These are phyloP conservation scores for Coprinopsis marcescibilis DNA, from an alignment of 768 basidiomycete genomes.

Conservation along the genomic window DNA sequence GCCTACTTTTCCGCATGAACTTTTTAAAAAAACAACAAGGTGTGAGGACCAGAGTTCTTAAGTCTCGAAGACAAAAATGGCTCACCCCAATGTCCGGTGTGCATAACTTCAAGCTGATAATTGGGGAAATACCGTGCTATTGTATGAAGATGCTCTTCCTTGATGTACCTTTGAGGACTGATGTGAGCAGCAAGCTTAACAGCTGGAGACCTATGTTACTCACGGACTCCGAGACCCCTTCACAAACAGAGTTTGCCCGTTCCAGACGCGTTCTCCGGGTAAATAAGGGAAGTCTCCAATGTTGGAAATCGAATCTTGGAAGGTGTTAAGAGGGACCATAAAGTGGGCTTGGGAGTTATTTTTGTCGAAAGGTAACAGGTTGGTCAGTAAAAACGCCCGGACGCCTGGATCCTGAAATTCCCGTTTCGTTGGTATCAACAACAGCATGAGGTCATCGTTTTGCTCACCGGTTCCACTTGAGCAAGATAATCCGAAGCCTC, in stretches of 20 bases:
- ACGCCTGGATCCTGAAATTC: slow-evolving; percentile 56
- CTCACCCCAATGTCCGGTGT: slow-evolving; percentile 76
- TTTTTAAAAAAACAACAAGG: no score
- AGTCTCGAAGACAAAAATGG: neutral
- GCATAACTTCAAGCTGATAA: slow-evolving; percentile 55
- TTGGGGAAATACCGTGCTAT: slow-evolving; percentile 71
- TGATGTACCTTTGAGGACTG: slow-evolving; percentile 55
- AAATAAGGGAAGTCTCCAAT: slow-evolving; percentile 77
- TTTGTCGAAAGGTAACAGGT: slow-evolving; percentile 42
- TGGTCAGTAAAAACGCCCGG: slow-evolving; percentile 84
- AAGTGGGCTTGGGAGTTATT: slow-evolving; percentile 38
- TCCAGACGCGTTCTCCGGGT: slow-evolving; percentile 47
- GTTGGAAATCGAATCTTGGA: slow-evolving; percentile 50
- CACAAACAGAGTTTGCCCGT: slow-evolving; percentile 66
- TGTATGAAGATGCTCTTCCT: slow-evolving; percentile 57
- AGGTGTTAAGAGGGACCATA: slow-evolving; percentile 65
- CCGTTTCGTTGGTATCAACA: neutral
- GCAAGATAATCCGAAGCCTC: slow-evolving; percentile 68
- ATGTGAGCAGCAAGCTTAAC: neutral
- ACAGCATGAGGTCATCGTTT: slow-evolving; percentile 15
- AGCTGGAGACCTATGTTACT: slow-evolving; percentile 17
- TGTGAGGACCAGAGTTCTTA: no score
- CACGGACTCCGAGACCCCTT: slow-evolving; percentile 74
- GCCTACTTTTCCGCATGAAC: slow-evolving; percentile 10
- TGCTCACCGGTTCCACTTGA: slow-evolving; percentile 52